Base-by-base conservation (phyloP, 306 rosid genomes). In the Cicer yamashitae region DNA sequence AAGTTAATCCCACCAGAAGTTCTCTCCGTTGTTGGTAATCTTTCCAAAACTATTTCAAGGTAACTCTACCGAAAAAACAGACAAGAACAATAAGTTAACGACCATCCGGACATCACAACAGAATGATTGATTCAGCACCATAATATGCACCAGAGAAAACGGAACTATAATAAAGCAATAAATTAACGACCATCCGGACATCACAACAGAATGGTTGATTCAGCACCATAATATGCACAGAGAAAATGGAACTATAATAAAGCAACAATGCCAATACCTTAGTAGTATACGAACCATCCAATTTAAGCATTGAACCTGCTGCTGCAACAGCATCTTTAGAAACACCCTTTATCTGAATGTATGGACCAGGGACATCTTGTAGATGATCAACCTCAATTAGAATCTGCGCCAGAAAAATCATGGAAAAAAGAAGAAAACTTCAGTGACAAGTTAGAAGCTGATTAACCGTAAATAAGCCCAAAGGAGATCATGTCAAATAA, bases 341-440 rank as follows among this genome's bases (percentile, higher is more conserved):
- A 74, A 94, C 90, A 79, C 97, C 97, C 82, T 94, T 94, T 78
- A 94, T 94, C 86, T 94, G 99, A 80, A 92, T 82, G 86, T 94
- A 92, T 70, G 93, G 96, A 74, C 94, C 89, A 43, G 93, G 79
- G 82, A 84, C 88, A 82, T 92, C 96, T 94, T 94, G 97, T 56
- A 94, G 88, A 87, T 92, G 93, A 87, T 94, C 98, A 62, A 94
- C 93, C 91, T 94, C 99, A 50, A 94, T 81, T 63, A 94, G 77
- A 77, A 94, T 92, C 99, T 94, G 73, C 37, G 63, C 11, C 5
- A 61, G 62, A 39, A 9, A 59, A 82, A 73, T 11, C 18, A 53
- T 7, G 18, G 22, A 12, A 25, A 76, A 65, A 20, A 34, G 2
- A 74, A 37, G 5, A 79, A 47, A 63, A 50, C 48, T 63, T 66